A percentile compares a stretch with the other conserved stretches of the same genome.
Evolutionary conservation across 1,284 basidiomycete genomes (phyloP).

Genomic region (Coniferiporia sulphurascens): DNA sequence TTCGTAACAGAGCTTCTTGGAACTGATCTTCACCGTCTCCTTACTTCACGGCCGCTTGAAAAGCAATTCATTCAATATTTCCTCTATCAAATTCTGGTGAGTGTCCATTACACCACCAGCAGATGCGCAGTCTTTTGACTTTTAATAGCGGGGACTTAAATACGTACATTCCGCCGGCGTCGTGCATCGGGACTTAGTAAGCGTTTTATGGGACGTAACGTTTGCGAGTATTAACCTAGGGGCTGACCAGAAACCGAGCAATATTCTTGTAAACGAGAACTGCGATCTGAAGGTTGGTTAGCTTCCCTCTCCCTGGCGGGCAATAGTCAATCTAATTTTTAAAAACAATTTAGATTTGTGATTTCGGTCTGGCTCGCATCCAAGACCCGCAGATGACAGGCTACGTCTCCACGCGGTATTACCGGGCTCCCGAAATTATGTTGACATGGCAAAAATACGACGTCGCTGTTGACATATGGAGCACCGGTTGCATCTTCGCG

Average conservation of each 20-base stretch:
- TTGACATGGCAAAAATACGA: constrained; percentile 99
- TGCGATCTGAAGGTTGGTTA: constrained; percentile 83
- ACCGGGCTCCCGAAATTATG: constrained; percentile 99
- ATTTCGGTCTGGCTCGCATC: constrained; percentile 95
- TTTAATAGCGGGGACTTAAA: constrained; percentile 85
- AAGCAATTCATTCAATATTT: constrained; percentile 99
- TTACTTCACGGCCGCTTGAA: constrained; percentile 95
- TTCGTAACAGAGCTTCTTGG: constrained; percentile 99
- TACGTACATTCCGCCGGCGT: constrained; percentile 99
- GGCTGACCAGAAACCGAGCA: constrained; percentile 83
- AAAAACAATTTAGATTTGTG: constrained; percentile 80
- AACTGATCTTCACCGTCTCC: constrained; percentile 94
- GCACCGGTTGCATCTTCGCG: constrained; percentile 98
- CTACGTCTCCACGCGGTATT: constrained; percentile 98
- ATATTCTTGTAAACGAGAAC: constrained; percentile 99
- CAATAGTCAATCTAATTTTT: constrained; percentile 12
- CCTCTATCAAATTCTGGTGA: constrained; percentile 93
- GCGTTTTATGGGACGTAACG: constrained; percentile 22
- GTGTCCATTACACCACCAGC: constrained; percentile 25
- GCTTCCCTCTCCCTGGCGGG: constrained; percentile 1
- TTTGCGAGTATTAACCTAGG: neutral
- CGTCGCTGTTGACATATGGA: constrained; percentile 99
- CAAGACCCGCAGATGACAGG: constrained; percentile 99
- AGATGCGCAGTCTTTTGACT: neutral
- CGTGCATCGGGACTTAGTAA: constrained; percentile 91